A percentile compares a stretch with the other conserved stretches of the same genome.
Evolutionary conservation across 352 stramenopile genomes (phyloP).

Genomic region (Pythium brachiatum): DNA sequence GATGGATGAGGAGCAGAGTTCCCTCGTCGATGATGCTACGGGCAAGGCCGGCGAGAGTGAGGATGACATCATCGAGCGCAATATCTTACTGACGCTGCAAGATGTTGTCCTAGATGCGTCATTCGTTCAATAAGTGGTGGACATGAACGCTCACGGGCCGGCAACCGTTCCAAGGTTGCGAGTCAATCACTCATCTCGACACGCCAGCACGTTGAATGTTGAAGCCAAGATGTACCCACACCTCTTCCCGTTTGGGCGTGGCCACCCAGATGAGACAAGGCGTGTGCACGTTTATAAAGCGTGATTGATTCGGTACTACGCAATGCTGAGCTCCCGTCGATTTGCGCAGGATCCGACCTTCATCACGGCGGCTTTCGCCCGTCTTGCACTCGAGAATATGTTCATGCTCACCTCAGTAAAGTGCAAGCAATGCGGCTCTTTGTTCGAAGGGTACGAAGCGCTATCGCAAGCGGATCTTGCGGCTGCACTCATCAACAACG

Average conservation of each 20-base stretch:
- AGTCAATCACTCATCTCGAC: too few relatives aligned
- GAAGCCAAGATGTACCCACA: slow-evolving; percentile 14
- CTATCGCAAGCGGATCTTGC: slow-evolving; percentile 2
- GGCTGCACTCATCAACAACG: slow-evolving; percentile 3
- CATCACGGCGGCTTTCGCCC: too few relatives aligned
- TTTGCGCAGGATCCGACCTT: too few relatives aligned
- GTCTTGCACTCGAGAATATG: too few relatives aligned
- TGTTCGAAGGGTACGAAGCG: slow-evolving; percentile 7
- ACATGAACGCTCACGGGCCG: too few relatives aligned
- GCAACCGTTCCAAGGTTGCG: too few relatives aligned
- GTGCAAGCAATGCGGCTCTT: neutral
- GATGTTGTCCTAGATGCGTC: neutral
- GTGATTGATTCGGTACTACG: slow-evolving; percentile 3
- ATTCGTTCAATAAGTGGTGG: too few relatives aligned
- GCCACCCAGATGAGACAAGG: slow-evolving; percentile 1
- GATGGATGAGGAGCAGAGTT: neutral
- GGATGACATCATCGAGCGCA: slow-evolving; percentile 2
- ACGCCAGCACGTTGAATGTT: neutral
- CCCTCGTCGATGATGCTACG: neutral
- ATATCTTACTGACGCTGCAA: neutral
- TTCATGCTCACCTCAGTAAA: too few relatives aligned
- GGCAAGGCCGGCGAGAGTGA: neutral
- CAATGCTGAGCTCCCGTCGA: too few relatives aligned
- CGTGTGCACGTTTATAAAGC: neutral
- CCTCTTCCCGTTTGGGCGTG: slow-evolving; percentile 10